Percentiles rank a stretch among this genome's conserved stretches.
Evolutionary conservation across 345 rosid species (phyloP).

Genomic region (Citrus cavaleriei): DNA sequence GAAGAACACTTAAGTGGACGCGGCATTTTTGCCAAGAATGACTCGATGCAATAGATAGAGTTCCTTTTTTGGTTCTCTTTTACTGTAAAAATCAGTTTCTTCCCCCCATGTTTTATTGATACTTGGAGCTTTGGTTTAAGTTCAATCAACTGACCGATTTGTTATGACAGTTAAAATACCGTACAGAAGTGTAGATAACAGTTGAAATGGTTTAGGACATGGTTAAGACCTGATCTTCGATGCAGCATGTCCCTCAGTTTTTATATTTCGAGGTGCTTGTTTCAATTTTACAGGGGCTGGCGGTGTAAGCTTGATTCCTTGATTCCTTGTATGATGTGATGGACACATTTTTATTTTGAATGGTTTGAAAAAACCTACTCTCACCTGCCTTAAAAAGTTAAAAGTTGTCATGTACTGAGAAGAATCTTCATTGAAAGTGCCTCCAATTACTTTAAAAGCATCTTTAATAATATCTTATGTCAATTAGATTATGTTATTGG

Average conservation of each 20-base stretch:
- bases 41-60: too few relatives aligned
- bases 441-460: neutral
- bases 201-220: neutral
- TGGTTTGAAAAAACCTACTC: neutral
- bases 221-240: neutral
- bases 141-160: neutral
- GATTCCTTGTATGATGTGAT: conserved; percentile 85
- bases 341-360: conserved; percentile 14
- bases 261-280: neutral
- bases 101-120: neutral
- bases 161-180: too few relatives aligned
- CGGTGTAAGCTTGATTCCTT: conserved; percentile 92
- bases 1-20: too few relatives aligned
- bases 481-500: too few relatives aligned
- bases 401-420: neutral
- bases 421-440: neutral
- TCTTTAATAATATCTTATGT: too few relatives aligned
- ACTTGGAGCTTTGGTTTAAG: neutral
- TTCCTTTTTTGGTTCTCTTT: too few relatives aligned
- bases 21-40: too few relatives aligned
- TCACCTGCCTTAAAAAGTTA: neutral
- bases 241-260: neutral
- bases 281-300: conserved; percentile 67
- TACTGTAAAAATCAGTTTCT: too few relatives aligned
- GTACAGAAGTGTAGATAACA: neutral